These are phyloP conservation scores for Westerdykella ornata DNA, from an alignment of 2,329 filamentous ascomycete species.

Conservation along the genomic window DNA sequence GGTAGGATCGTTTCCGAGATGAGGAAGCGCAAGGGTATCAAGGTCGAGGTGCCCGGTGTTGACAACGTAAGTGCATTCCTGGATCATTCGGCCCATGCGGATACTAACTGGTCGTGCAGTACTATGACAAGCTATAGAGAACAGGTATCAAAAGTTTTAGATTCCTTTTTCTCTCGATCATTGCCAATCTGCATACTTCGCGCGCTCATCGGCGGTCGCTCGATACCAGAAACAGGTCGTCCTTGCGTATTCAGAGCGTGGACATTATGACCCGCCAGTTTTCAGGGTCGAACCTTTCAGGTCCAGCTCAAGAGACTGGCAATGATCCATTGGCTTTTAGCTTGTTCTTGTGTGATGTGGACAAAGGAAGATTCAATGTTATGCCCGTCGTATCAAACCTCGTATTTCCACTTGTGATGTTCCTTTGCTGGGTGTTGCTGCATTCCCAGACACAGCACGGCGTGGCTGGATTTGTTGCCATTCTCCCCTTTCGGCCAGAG, in stretches of 20 bases:
- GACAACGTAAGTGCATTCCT: slow-evolving; percentile 75
- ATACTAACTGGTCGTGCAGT: slow-evolving; percentile 52
- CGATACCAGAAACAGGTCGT: slow-evolving; percentile 28
- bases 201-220: slow-evolving; percentile 25
- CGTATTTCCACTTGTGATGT: too few species aligned
- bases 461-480: too few species aligned
- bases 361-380: slow-evolving; percentile 4
- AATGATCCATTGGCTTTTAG: slow-evolving; percentile 29
- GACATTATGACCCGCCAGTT: slow-evolving; percentile 1
- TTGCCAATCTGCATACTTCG: slow-evolving; percentile 31
- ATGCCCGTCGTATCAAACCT: not conserved
- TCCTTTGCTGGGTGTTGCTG: too few species aligned
- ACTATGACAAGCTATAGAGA: slow-evolving; percentile 97
- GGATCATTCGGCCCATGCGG: not conserved
- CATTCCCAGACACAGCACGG: too few species aligned
- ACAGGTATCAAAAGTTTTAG: slow-evolving; percentile 41
- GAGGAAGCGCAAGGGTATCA: slow-evolving; percentile 99
- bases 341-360: slow-evolving; percentile 34
- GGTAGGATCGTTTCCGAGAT: slow-evolving; percentile 78
- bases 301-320: slow-evolving; percentile 29
- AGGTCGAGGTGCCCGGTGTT: slow-evolving; percentile 85
- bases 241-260: slow-evolving; percentile 28
- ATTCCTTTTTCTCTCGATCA: slow-evolving; percentile 37
- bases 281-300: slow-evolving; percentile 16
- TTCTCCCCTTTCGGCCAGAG: too few species aligned